Evolutionary conservation across 2,329 filamentous ascomycete species (phyloP).

Genomic region (Zasmidium cellare): DNA sequence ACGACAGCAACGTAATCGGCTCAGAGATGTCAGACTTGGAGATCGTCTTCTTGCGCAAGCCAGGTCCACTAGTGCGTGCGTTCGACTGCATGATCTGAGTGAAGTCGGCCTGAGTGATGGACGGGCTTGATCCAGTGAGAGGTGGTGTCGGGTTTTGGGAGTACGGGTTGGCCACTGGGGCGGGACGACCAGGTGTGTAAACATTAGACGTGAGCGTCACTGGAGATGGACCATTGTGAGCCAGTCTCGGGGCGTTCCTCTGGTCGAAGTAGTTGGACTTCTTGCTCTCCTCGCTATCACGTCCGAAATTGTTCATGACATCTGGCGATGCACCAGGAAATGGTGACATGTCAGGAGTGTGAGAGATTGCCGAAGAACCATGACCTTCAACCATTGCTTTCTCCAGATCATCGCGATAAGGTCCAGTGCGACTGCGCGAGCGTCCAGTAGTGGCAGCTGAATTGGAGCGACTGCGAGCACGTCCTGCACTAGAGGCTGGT

Average conservation of each 20-base stretch:
- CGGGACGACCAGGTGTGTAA: slow-evolving; percentile 20
- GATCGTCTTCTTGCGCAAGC: slow-evolving; percentile 57
- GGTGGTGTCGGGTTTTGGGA: slow-evolving; percentile 57
- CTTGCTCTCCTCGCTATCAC: slow-evolving; percentile 16
- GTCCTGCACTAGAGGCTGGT: slow-evolving; percentile 3
- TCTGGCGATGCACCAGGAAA: slow-evolving; percentile 20
- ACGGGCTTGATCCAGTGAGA: slow-evolving; percentile 47
- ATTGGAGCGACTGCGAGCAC: slow-evolving; percentile 53
- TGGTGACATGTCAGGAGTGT: slow-evolving; percentile 15
- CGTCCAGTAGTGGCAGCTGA: slow-evolving; percentile 54
- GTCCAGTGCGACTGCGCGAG: slow-evolving; percentile 54
- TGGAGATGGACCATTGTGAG: slow-evolving; percentile 17
- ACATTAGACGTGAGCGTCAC: slow-evolving; percentile 21
- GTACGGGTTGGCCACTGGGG: slow-evolving; percentile 40
- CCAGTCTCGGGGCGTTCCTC: slow-evolving; percentile 14
- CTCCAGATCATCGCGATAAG: slow-evolving; percentile 54
- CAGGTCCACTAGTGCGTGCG: slow-evolving; percentile 27
- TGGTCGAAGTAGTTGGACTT: slow-evolving; percentile 30
- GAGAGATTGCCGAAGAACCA: slow-evolving; percentile 33
- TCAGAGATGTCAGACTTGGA: slow-evolving; percentile 65
- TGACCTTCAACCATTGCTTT: slow-evolving; percentile 50
- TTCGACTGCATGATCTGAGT: slow-evolving; percentile 35
- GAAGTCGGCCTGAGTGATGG: slow-evolving; percentile 33
- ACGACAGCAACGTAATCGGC: slow-evolving; percentile 52
- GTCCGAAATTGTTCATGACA: slow-evolving; percentile 6